Evolutionary conservation across 2,329 filamentous ascomycete species (phyloP), one percentile per base, ranked within the genome.

Genomic region (Fusarium agapanthi): DNA sequence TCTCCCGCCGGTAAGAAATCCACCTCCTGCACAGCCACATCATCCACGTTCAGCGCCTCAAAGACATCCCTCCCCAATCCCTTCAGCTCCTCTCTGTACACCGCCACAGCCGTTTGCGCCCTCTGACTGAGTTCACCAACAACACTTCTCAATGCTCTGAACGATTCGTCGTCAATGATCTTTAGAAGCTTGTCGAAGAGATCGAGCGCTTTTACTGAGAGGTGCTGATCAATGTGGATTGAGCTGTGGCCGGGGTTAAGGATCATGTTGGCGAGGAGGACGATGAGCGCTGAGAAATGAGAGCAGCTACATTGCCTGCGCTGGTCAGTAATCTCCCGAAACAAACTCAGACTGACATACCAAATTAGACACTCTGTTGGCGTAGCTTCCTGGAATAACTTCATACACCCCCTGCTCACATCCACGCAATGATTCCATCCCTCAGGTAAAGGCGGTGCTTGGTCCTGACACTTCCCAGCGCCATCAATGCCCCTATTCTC

Each of bases 371-470:
- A 79, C 40, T 83, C 80, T 8, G 76, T 79, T 6, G 77, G 76
- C 3, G 76, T 77, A 11, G 76, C 73, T 20, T 76, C 62, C 15
- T 76, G 75, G 32, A 81, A 80, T 8, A 83, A 48, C 47, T 69
- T 78, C 71, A 83, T 78, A 37, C 79, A 83, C 4, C 77, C 76
- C 8, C 82, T 75, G 30, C 80, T 81, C 11, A 81, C 61, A 8
- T 79, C 72, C 4, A 82, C 75, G 30, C 81, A 80, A n/a, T 77
- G 74, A 6, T 63, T 66, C 82, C 82, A 84, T 3, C 76, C 79
- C 6, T 73, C 72, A 1, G 77, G 76, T 44, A 79, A 58, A 32
- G 76, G 77, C 16, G 65, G 56, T 20, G 75, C 67, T 2, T 60
- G 41, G 14, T 43, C 54, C 7, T 26, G 20, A 20, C 68, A 75